Base-by-base conservation (phyloP, 2,329 filamentous ascomycete genomes). In the Gliomastix tumulicola region DNA sequence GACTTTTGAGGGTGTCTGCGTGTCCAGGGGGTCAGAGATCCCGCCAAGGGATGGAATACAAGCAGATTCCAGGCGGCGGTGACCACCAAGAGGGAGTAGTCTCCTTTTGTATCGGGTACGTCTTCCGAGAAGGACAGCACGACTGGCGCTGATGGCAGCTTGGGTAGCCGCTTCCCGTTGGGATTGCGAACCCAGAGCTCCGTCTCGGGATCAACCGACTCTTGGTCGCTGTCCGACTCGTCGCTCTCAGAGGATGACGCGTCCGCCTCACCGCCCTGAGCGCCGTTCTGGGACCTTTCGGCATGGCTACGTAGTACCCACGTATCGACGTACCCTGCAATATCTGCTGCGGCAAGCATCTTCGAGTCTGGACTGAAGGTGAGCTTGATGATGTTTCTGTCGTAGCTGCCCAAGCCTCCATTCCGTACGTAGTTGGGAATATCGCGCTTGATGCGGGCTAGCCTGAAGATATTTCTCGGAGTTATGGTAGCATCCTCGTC, bases 251-350 rank as follows among this genome's bases (percentile, higher is more conserved):
- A 50, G 7, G 50, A 56, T 32, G 53, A 51, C 40, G 47, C 51
- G 42, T 62, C 56, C 54, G 60, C 49, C 30, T 50, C 36, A 19
- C 54, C 52, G 16, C 56, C 47, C 21, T 57, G 54, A 40, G 57
- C 50, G 11, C 51, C 54, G 36, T 62, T 54, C 38, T 53, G 45
- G 34, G 47, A 32, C 13, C 42, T 38, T 19, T 56, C 48, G 4
- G 43, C 45, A 8, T 56, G 54, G 38, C 62, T 62, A 51, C 77
- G 71, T 37, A 94, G 61, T 2, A 88, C 64, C 85, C 89, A 98
- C 15, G 82, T 88, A 53, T 97, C 89, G 21, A 97, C 69, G 57
- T 82, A 88, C 30, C 92, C 92, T 30, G 84, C 81, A 36, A 96
- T 62, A 56, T 96, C 90, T 33, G 83, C 81, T 21, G 81, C 76